Evolutionary conservation across 2,329 filamentous ascomycete species (phyloP), one percentile per base, ranked within the genome.

Genomic region (Cylindrodendrum hubeiense): DNA sequence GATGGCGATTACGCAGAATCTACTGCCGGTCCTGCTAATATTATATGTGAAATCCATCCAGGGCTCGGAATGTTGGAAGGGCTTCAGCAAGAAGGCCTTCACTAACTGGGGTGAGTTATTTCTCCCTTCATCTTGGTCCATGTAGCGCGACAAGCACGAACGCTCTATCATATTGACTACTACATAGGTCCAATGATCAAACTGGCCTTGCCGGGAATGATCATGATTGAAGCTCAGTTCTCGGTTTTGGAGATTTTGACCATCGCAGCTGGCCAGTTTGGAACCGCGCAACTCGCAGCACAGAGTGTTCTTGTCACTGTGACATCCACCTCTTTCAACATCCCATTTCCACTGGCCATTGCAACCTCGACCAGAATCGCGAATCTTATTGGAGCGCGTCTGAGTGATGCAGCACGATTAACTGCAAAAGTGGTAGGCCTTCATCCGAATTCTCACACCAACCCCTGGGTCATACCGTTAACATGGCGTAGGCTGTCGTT

Each of bases 181-280:
- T n/a, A 3, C 5, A 33, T 10, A 73, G 49, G 94, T 3, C 70
- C 76, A 0, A 96, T 97, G 94, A 87, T 98, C 71, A 89, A 89
- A 51, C 88, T 98, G 9, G 93, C 94, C 0, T 81, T 97, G 2
- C 94, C 95, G 0, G 95, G 95, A 1, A 89, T 97, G 76, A 82
- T 97, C 67, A 97, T 97, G 94, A 91, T 97, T 1, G 90, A 96
- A 75, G 94, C 95, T 1, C 94, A 98, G 78, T 96, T 92, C 78
- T 87, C 97, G 2, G 94, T 94, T 3, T 96, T 98, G 74, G 95
- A 98, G 77, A 89, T 97, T 43, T 84, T 97, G 47, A 97, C 93
- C 0, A 85, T 97, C 13, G 89, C 89, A 2, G 89, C 93, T 0
- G 92, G 91, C 44, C 91, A 91, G 69, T 90, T 97, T 59, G 92